Evolutionary conservation across 2,329 filamentous ascomycete species (phyloP), one percentile per base, ranked within the genome.

Genomic region (Talaromyces sp.): DNA sequence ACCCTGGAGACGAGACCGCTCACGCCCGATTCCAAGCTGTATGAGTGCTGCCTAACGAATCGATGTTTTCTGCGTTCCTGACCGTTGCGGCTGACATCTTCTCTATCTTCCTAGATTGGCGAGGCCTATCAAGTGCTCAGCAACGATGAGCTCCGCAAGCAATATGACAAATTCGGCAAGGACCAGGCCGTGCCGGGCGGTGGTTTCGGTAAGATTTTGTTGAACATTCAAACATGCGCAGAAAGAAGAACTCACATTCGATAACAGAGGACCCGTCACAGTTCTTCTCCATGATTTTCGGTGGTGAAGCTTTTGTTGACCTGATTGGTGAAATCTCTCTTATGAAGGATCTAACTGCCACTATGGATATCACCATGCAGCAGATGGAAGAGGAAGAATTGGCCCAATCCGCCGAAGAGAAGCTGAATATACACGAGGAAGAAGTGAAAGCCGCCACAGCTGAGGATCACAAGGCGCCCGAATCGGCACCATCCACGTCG

Each of bases 271-370:
- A 99, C 74, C 94, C 94, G 1, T 85, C 92, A 65, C 94, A 99
- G 77, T 99, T 99, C 83, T 99, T 99, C 79, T 90, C 90, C 70
- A 95, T 92, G 81, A 99, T 99, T 68, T 99, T 99, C 72, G 94
- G 94, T 67, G 94, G 94, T 62, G 93, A 97, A 69, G 92, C 93
- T 12, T 99, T 99, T 71, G 82, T 89, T 63, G 93, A 99, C 80
- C 91, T 94, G 82, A 97, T 99, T 71, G 94, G 94, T 66, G 94
- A 99, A 82, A 96, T 99, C 68, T 94, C 91, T 56, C 85, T 99
- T 61, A 97, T 99, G 90, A 97, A 97, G 80, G 94, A 99, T 71
- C 83, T 99, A 58, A 97, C 93, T 19, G 91, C 92, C 70, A 96
- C 92, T 51, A 97, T 99, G 93, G 94, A 99, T 70, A 97, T 99